Conservation (phyloP, 2,329 filamentous ascomycete species). For the Blastomyces silverae region DNA sequence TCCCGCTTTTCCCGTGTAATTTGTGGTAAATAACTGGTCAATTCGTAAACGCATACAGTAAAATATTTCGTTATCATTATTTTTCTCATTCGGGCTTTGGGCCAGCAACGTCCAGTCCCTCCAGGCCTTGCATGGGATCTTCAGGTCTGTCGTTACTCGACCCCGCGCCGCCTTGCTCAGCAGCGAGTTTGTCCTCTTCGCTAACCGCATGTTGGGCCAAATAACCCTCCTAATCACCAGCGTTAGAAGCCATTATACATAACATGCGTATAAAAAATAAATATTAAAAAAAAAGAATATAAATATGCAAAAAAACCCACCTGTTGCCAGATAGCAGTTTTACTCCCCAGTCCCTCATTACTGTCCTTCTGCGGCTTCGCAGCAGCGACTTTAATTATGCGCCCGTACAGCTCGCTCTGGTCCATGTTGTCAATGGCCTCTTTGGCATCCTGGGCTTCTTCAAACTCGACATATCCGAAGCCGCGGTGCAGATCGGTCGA, state of each 20-base stretch:
- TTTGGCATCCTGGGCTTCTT: conserved; percentile 73
- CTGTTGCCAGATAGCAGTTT: conserved; percentile 95
- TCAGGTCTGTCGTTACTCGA: conserved; percentile 52
- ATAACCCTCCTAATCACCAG: conserved; percentile 71
- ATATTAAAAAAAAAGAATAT: conserved; percentile 3
- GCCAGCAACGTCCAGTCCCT: conserved; percentile 88
- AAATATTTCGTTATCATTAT: conserved; percentile 24
- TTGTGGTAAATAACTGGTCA: background rate
- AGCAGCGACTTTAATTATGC: conserved; percentile 82
- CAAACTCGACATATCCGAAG: conserved; percentile 95
- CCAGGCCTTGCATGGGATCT: conserved; percentile 93
- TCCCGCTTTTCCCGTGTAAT: background rate
- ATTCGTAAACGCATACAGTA: background rate
- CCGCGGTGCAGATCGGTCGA: conserved; percentile 75
- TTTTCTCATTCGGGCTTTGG: conserved; percentile 63
- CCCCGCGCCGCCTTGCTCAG: conserved; percentile 49
- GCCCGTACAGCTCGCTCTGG: conserved; percentile 87
- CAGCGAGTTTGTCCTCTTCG: conserved; percentile 65
- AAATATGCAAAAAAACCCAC: conserved; percentile 46
- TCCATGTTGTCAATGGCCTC: conserved; percentile 99
- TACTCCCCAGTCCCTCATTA: conserved; percentile 82
- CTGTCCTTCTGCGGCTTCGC: conserved; percentile 88
- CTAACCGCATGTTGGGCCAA: conserved; percentile 78
- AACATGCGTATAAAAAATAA: background rate
- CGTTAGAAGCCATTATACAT: conserved; percentile 10